Evolutionary conservation across 2,329 filamentous ascomycete genomes (phyloP).

Genomic region (Phyllosticta paracitricarpa): DNA sequence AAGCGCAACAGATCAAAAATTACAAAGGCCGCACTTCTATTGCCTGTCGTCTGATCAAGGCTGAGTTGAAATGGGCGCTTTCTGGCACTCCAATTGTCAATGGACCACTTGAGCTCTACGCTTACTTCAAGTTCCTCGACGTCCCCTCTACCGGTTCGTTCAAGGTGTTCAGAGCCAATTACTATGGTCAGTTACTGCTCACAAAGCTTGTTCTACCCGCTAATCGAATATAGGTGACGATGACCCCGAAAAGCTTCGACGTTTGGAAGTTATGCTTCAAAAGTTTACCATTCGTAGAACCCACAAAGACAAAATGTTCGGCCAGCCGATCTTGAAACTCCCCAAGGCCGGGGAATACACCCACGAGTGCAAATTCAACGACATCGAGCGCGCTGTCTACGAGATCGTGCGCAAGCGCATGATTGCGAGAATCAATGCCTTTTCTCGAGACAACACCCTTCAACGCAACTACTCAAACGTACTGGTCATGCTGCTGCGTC

Average conservation of each 20-base stretch:
- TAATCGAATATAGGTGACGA: not conserved
- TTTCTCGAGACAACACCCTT: constrained; percentile 15
- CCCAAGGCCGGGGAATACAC: constrained; percentile 38
- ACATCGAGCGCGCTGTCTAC: constrained; percentile 44
- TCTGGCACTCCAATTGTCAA: constrained; percentile 35
- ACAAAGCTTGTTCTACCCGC: too few species aligned
- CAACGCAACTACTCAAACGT: constrained; percentile 31
- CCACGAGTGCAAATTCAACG: constrained; percentile 39
- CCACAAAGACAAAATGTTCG: constrained; percentile 44
- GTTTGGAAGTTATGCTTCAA: constrained; percentile 28
- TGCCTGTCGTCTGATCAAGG: constrained; percentile 34
- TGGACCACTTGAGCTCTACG: constrained; percentile 22
- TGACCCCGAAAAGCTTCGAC: constrained; percentile 21
- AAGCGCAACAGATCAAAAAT: constrained; percentile 49
- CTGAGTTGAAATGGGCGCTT: constrained; percentile 32
- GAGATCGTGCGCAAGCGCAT: constrained; percentile 39
- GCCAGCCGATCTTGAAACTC: constrained; percentile 43
- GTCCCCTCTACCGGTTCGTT: constrained; percentile 32
- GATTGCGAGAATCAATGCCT: constrained; percentile 31
- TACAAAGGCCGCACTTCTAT: constrained; percentile 30
- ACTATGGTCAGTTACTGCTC: constrained; percentile 19
- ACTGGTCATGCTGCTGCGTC: constrained; percentile 36
- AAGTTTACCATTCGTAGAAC: constrained; percentile 47
- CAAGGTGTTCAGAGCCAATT: constrained; percentile 36
- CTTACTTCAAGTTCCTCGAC: constrained; percentile 36